phyloP scores from a whole-genome alignment of 1,139 yeast species.

The Protomyces gravidus region DNA sequence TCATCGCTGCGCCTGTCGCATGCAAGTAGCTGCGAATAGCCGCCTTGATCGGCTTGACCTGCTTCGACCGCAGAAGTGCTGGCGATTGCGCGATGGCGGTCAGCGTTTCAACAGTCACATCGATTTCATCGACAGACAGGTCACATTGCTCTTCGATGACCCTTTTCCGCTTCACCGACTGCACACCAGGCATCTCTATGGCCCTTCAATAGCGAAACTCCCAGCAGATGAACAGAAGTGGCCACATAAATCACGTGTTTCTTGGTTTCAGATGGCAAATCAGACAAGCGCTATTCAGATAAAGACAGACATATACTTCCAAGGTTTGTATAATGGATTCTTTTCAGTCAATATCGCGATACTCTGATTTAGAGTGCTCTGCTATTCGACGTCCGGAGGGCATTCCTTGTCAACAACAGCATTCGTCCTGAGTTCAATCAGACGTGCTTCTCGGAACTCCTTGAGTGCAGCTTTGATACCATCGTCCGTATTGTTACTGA shows the following conservation, averaged over 20 bases:
- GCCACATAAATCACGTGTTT: no score
- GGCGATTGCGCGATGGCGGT: constrained; percentile 7
- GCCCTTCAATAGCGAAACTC: no score
- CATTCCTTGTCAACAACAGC: not conserved
- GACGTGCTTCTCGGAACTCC: not conserved
- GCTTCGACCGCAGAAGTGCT: constrained; percentile 1
- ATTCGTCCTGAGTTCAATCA: not conserved
- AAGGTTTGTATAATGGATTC: no score
- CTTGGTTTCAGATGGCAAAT: no score
- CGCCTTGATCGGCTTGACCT: constrained; percentile 16
- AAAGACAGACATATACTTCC: no score
- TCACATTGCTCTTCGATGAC: not conserved
- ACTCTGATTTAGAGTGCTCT: no score
- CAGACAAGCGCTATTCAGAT: no score
- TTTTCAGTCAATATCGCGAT: no score
- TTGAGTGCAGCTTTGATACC: not conserved
- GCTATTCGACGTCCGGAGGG: not conserved
- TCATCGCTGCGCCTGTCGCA: not conserved
- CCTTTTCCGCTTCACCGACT: not conserved
- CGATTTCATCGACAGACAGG: constrained; percentile 18
- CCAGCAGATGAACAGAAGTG: no score
- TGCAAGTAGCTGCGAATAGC: constrained; percentile 11
- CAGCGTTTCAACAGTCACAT: constrained; percentile 19
- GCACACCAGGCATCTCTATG: not conserved
- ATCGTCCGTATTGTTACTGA: not conserved